Conservation (phyloP, 2,329 filamentous ascomycete species). For the Phaeosphaeria sp. region DNA sequence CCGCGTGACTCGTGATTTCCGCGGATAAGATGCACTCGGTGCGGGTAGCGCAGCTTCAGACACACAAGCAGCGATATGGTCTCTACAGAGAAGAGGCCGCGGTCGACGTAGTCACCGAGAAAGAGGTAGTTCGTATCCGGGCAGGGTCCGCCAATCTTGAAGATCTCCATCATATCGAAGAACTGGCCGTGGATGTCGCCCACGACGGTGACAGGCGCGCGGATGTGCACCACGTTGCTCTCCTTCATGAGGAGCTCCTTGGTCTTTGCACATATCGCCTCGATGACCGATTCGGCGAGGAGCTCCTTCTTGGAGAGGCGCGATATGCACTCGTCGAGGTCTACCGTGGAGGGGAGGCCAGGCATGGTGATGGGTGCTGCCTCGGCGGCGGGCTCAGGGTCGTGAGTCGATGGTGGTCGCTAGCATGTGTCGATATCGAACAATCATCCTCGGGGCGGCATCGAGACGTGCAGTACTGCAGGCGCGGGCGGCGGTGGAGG, state of each 20-base stretch:
- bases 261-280: constrained; percentile 98
- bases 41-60: constrained; percentile 94
- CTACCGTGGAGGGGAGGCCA: constrained; percentile 75
- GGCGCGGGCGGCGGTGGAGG: constrained; percentile 18
- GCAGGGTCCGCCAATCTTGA: constrained; percentile 96
- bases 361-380: constrained; percentile 51
- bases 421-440: constrained; percentile 46
- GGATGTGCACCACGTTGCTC: constrained; percentile 98
- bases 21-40: constrained; percentile 93
- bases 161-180: constrained; percentile 98
- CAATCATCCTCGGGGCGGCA: constrained; percentile 49
- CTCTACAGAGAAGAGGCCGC: constrained; percentile 97
- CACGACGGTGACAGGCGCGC: constrained; percentile 93
- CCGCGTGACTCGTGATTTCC: constrained; percentile 98
- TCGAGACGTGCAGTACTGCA: constrained; percentile 23
- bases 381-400: constrained; percentile 43
- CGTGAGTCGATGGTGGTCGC: constrained; percentile 46
- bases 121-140: constrained; percentile 99
- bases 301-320: constrained; percentile 97
- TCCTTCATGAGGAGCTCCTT: constrained; percentile 99
- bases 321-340: constrained; percentile 97
- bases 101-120: constrained; percentile 98
- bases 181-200: constrained; percentile 99
- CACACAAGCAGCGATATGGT: constrained; percentile 98
- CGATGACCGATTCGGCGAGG: constrained; percentile 95